Conservation (phyloP, 2,329 filamentous ascomycete genomes). For the Dothiorella sarmentorum region DNA sequence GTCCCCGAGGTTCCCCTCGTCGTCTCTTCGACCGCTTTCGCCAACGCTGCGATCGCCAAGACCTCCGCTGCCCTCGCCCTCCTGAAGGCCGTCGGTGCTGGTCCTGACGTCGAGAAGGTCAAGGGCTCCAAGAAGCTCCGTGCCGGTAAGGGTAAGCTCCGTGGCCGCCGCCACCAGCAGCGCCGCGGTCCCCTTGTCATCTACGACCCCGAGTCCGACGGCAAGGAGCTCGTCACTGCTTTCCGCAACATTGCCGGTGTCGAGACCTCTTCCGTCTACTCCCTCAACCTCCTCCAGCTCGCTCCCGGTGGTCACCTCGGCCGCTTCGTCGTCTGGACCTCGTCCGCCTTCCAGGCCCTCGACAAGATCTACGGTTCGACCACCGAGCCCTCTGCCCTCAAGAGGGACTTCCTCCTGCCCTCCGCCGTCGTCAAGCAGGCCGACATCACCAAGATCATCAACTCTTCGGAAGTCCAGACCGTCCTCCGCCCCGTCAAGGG, state of each 20-base stretch:
- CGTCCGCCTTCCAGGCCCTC: slow-evolving; percentile 90
- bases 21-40: slow-evolving; percentile 85
- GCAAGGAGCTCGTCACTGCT: slow-evolving; percentile 86
- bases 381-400: slow-evolving; percentile 82
- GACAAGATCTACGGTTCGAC: slow-evolving; percentile 96
- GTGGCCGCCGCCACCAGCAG: slow-evolving; percentile 94
- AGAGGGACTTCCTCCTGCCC: slow-evolving; percentile 98
- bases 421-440: slow-evolving; percentile 89
- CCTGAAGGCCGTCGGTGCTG: slow-evolving; percentile 86
- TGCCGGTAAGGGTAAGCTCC: slow-evolving; percentile 97
- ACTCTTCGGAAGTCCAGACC: slow-evolving; percentile 97
- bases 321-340: slow-evolving; percentile 99
- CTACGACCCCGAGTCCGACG: slow-evolving; percentile 93
- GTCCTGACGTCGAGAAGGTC: slow-evolving; percentile 90
- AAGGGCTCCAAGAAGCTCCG: slow-evolving; percentile 95
- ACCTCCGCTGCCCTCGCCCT: slow-evolving; percentile 83
- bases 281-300: slow-evolving; percentile 98
- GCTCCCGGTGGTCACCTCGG: slow-evolving; percentile 98
- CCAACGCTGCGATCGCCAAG: slow-evolving; percentile 75
- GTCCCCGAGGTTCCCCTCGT: slow-evolving; percentile 97
- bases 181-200: slow-evolving; percentile 96
- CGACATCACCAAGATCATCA: slow-evolving; percentile 96
- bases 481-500: slow-evolving; percentile 91
- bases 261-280: slow-evolving; percentile 90
- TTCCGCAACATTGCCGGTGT: slow-evolving; percentile 99